Conservation (phyloP, 2,329 filamentous ascomycete genomes). For the Stagonosporopsis tanaceti region DNA sequence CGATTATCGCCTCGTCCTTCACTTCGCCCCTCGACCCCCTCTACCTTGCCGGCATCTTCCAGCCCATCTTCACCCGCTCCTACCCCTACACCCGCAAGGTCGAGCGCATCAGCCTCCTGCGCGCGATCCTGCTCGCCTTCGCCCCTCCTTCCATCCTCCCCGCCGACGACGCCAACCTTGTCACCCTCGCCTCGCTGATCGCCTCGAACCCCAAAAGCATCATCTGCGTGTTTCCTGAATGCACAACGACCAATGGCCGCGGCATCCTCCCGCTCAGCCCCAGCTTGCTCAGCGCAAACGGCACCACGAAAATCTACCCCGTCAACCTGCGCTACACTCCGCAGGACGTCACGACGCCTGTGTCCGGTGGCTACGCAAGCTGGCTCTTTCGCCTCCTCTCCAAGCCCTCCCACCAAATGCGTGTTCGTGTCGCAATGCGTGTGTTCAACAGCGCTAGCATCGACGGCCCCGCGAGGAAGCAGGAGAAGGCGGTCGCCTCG, state of each 20-base stretch:
- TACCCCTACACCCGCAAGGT: slow-evolving; percentile 80
- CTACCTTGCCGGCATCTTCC: slow-evolving; percentile 94
- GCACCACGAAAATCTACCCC: slow-evolving; percentile 82
- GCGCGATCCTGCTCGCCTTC: slow-evolving; percentile 78
- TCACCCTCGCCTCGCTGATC: slow-evolving; percentile 61
- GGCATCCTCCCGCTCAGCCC: slow-evolving; percentile 86
- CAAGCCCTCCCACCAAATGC: slow-evolving; percentile 85
- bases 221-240: slow-evolving; percentile 91
- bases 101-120: slow-evolving; percentile 76
- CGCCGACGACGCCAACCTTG: slow-evolving; percentile 43
- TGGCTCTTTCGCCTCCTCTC: slow-evolving; percentile 90
- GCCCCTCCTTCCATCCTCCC: slow-evolving; percentile 59
- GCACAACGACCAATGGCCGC: slow-evolving; percentile 90
- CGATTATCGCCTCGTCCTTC: slow-evolving; percentile 87
- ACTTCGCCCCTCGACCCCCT: slow-evolving; percentile 92
- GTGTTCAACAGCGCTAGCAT: slow-evolving; percentile 56
- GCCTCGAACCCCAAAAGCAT: slow-evolving; percentile 74
- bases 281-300: slow-evolving; percentile 72
- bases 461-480: slow-evolving; percentile 25
- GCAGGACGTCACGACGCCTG: slow-evolving; percentile 86
- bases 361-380: slow-evolving; percentile 74
- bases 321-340: slow-evolving; percentile 90
- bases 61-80: slow-evolving; percentile 89
- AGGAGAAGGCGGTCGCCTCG: slow-evolving; percentile 25
- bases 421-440: slow-evolving; percentile 85